Evolutionary conservation across 2,329 filamentous ascomycete genomes (phyloP).

Genomic region (Lasiodiplodia citricola): DNA sequence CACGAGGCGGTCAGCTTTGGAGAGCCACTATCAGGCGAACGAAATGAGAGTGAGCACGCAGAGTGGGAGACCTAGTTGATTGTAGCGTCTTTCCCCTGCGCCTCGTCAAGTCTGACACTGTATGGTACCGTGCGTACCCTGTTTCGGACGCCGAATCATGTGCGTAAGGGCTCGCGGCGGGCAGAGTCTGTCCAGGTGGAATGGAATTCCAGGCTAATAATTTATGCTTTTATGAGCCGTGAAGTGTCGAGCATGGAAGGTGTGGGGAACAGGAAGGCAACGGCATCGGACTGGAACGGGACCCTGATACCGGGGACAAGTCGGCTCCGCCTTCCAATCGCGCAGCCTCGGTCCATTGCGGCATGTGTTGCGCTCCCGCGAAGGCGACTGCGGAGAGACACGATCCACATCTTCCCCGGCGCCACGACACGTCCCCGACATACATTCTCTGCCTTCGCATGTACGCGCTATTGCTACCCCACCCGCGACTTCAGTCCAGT

Average conservation of each 20-base stretch:
- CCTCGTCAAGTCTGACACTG: not conserved
- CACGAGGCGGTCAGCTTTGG: not conserved
- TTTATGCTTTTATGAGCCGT: too few relatives aligned
- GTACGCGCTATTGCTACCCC: not conserved
- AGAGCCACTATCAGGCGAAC: not conserved
- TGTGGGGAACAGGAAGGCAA: not conserved
- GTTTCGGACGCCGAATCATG: not conserved
- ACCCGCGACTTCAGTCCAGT: not conserved
- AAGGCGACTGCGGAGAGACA: conserved; percentile 22
- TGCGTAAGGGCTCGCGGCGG: not conserved
- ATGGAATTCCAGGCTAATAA: not conserved
- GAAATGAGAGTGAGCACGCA: not conserved
- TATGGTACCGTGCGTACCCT: not conserved
- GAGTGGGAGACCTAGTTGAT: not conserved
- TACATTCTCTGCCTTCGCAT: conserved; percentile 6
- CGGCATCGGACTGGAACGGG: conserved; percentile 5
- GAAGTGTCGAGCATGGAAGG: not conserved
- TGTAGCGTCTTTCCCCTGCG: not conserved
- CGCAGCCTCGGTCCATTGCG: conserved; percentile 20
- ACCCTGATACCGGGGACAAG: conserved; percentile 10
- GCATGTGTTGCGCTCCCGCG: conserved; percentile 20
- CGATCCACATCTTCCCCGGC: conserved; percentile 22
- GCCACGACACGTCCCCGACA: conserved; percentile 8
- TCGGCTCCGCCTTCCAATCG: conserved; percentile 19
- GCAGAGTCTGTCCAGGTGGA: not conserved